These are phyloP conservation scores for Naganishia kalamii DNA, from an alignment of 768 basidiomycete genomes.

Conservation along the genomic window DNA sequence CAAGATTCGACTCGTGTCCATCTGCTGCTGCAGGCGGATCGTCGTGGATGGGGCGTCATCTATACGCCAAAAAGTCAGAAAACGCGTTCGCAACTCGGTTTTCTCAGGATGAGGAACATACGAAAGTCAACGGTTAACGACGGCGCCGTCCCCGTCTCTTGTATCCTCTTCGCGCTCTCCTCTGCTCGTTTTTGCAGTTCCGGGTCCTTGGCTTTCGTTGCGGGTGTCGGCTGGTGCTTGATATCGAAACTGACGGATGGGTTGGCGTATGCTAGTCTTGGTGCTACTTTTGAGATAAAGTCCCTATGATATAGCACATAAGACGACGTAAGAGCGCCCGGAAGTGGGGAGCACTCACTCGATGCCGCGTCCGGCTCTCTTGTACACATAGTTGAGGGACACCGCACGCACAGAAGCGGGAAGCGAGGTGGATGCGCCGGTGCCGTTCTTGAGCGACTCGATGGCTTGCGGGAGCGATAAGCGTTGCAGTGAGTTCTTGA, in stretches of 20 bases:
- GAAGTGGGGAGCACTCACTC: neutral
- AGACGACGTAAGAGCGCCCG: too few species aligned
- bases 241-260: slow-evolving; percentile 10
- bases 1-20: slow-evolving; percentile 14
- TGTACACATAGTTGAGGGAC: slow-evolving; percentile 1
- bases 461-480: slow-evolving; percentile 10
- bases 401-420: slow-evolving; percentile 1
- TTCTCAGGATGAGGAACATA: neutral
- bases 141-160: neutral
- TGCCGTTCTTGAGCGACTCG: slow-evolving; percentile 11
- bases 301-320: neutral
- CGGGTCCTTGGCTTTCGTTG: slow-evolving; percentile 24
- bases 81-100: neutral
- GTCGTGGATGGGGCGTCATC: neutral
- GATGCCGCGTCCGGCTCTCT: neutral
- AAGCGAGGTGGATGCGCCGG: slow-evolving; percentile 5
- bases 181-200: slow-evolving; percentile 10
- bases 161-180: neutral
- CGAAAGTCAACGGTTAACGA: slow-evolving; percentile 7
- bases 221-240: neutral
- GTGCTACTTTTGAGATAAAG: slow-evolving; percentile 16
- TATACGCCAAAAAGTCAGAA: neutral
- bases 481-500: slow-evolving; percentile 16
- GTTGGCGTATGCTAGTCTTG: slow-evolving; percentile 21
- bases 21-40: slow-evolving; percentile 8